Conservation (phyloP, 1,284 basidiomycete genomes). For the Rhodotorula mucilaginosa region DNA sequence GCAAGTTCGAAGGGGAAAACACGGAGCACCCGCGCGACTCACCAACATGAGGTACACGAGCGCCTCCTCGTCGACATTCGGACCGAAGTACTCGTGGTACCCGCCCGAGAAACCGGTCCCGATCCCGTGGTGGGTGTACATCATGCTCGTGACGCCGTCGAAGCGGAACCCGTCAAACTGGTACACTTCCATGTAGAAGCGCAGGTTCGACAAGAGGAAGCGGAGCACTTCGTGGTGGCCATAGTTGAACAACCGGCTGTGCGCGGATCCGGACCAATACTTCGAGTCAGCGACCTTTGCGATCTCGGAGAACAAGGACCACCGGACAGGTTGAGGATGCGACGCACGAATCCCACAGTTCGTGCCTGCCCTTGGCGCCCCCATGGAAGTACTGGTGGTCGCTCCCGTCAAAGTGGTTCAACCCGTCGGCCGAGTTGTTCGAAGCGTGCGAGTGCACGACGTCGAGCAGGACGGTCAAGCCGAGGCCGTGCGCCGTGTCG, state of each 20-base stretch:
- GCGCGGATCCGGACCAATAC: no score
- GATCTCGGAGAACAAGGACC: not conserved
- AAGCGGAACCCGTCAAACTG: conserved; percentile 97
- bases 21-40: conserved; percentile 48
- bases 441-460: conserved; percentile 97
- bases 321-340: not conserved
- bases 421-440: conserved; percentile 93
- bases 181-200: conserved; percentile 94
- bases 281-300: not conserved
- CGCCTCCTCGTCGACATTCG: conserved; percentile 77
- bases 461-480: conserved; percentile 88
- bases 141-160: conserved; percentile 98
- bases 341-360: conserved; percentile 78
- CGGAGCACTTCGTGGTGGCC: conserved; percentile 88
- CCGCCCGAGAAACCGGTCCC: conserved; percentile 95
- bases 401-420: conserved; percentile 93
- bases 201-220: conserved; percentile 89
- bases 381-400: conserved; percentile 98
- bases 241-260: conserved; percentile 88
- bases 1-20: not conserved
- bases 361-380: conserved; percentile 82
- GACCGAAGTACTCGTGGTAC: conserved; percentile 97
- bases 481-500: conserved; percentile 90
- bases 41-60: conserved; percentile 96
- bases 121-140: conserved; percentile 96